These are phyloP conservation scores for Pisolithus thermaeus DNA, from an alignment of 1,284 basidiomycete species.

Conservation along the genomic window DNA sequence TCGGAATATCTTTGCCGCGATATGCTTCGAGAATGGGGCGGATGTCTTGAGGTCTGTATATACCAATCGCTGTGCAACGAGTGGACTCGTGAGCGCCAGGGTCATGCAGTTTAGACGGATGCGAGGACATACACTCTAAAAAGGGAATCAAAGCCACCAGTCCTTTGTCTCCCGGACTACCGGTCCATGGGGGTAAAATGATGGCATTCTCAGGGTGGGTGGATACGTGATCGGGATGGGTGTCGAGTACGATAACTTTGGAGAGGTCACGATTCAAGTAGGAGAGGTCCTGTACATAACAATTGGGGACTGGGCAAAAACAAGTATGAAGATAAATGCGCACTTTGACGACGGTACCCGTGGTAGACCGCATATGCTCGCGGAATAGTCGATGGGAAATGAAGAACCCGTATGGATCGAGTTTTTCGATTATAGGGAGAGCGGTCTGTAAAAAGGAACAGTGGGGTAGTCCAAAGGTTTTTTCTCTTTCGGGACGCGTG, in stretches of 20 bases:
- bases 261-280: conserved; percentile 91
- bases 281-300: conserved; percentile 62
- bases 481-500: neutral
- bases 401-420: conserved; percentile 91
- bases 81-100: neutral
- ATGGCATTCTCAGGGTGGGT: conserved; percentile 91
- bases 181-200: conserved; percentile 84
- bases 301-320: neutral
- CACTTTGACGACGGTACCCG: conserved; percentile 80
- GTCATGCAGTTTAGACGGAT: neutral
- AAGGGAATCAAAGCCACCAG: conserved; percentile 92
- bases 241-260: conserved; percentile 89
- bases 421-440: conserved; percentile 84
- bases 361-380: conserved; percentile 78
- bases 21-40: conserved; percentile 85
- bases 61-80: conserved; percentile 67
- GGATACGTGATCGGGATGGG: conserved; percentile 69
- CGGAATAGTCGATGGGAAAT: conserved; percentile 88
- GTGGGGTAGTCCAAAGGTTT: neutral
- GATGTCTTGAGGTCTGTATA: conserved; percentile 82
- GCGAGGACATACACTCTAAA: conserved; percentile 74
- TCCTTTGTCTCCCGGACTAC: conserved; percentile 72
- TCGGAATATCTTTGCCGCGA: conserved; percentile 80
- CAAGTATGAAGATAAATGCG: conserved; percentile 5
- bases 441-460: conserved; percentile 58